phyloP scores from a whole-genome alignment of 2,329 filamentous ascomycete genomes.

The Neofusicoccum laricinum region DNA sequence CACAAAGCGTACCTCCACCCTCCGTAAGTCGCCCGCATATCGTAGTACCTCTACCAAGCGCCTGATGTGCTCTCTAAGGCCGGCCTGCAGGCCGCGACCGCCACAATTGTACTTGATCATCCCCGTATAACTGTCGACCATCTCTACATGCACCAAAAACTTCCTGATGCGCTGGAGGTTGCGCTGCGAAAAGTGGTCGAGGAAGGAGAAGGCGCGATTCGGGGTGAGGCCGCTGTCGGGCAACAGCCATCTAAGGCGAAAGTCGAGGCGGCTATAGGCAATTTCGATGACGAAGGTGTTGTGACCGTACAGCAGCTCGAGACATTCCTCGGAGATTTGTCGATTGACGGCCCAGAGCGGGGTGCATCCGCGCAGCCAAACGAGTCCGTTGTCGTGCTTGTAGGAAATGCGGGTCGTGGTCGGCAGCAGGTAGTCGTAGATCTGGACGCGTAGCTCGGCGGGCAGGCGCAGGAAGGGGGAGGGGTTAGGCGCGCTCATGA shows the following conservation, averaged over 20 bases:
- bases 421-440: conserved; percentile 43
- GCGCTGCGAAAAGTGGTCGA: conserved; percentile 40
- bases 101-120: conserved; percentile 53
- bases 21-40: conserved; percentile 23
- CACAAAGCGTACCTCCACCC: conserved; percentile 31
- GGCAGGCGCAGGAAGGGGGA: conserved; percentile 39
- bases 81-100: conserved; percentile 43
- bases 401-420: conserved; percentile 29
- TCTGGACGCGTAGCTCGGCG: conserved; percentile 43
- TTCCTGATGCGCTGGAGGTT: conserved; percentile 43
- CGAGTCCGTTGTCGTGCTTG: conserved; percentile 27
- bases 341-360: conserved; percentile 38
- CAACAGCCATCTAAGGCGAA: conserved; percentile 44
- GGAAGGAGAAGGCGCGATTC: conserved; percentile 38
- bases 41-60: conserved; percentile 40
- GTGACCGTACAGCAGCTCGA: conserved; percentile 45
- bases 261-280: conserved; percentile 42
- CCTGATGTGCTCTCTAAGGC: conserved; percentile 40
- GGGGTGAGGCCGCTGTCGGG: conserved; percentile 40
- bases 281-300: conserved; percentile 48
- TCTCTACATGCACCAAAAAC: conserved; percentile 45
- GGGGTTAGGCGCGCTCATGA: neutral
- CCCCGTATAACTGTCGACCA: conserved; percentile 49
- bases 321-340: conserved; percentile 46
- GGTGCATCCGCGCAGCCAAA: conserved; percentile 45